These are phyloP conservation scores for Physaria fendleri DNA, from an alignment of 345 rosid genomes.

Conservation along the genomic window DNA sequence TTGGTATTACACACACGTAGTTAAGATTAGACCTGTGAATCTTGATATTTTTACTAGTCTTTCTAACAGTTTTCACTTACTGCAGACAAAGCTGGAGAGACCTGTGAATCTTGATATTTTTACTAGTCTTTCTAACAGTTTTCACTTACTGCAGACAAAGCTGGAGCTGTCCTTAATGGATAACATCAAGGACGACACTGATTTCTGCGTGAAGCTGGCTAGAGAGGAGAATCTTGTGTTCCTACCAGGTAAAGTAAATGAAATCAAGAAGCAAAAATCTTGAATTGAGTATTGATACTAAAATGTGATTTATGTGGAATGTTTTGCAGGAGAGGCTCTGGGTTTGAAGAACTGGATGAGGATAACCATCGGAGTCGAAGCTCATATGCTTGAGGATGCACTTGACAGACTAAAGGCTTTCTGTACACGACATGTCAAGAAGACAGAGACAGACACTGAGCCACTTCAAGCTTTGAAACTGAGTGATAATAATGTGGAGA, in stretches of 20 bases:
- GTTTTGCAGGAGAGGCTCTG: constrained; percentile 46
- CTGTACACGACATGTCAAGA: constrained; percentile 53
- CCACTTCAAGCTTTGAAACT: constrained; percentile 11
- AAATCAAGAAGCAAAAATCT: not conserved
- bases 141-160: constrained; percentile 41
- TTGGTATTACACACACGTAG: constrained; percentile 37
- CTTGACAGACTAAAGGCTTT: constrained; percentile 56
- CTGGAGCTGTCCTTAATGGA: constrained; percentile 49
- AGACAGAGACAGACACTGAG: constrained; percentile 21
- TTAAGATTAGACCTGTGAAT: not conserved
- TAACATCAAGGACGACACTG: constrained; percentile 51
- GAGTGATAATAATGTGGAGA: not conserved
- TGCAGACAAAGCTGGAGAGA: constrained; percentile 50
- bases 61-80: not conserved
- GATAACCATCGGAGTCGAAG: constrained; percentile 52
- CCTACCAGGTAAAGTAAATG: constrained; percentile 48
- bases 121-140: not conserved
- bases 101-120: not conserved
- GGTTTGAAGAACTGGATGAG: constrained; percentile 72
- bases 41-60: not conserved
- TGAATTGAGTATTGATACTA: constrained; percentile 1
- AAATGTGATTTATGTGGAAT: not conserved
- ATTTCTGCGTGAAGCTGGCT: constrained; percentile 58
- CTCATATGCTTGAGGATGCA: constrained; percentile 57
- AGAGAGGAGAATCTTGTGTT: constrained; percentile 66